Conservation (phyloP, 2,329 filamentous ascomycete species). For the Leptodontidium sp. region DNA sequence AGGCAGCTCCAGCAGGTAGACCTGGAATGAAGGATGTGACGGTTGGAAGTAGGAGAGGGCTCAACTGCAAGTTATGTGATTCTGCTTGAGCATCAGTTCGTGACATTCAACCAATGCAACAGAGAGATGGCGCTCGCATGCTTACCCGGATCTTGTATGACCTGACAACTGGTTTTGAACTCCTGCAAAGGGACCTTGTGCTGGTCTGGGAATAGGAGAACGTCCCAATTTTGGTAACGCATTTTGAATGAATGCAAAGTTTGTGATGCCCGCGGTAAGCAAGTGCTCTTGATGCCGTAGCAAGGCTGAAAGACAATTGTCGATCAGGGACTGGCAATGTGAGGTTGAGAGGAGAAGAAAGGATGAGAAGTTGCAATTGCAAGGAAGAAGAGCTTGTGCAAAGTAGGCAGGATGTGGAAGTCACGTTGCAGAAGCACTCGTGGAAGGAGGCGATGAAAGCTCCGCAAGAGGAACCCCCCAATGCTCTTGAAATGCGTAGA, state of each 20-base stretch:
- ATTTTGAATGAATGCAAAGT: constrained; percentile 54
- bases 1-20: constrained; percentile 63
- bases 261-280: constrained; percentile 2
- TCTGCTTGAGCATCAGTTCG: constrained; percentile 23
- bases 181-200: constrained; percentile 79
- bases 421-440: not conserved
- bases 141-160: constrained; percentile 60
- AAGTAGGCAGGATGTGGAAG: not conserved
- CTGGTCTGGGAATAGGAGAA: constrained; percentile 76
- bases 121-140: not conserved
- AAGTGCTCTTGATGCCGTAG: constrained; percentile 20
- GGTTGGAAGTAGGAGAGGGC: constrained; percentile 59
- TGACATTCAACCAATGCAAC: not conserved
- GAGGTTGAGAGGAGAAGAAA: constrained; percentile 12
- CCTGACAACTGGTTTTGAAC: constrained; percentile 81
- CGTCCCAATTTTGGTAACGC: constrained; percentile 88
- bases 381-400: not conserved
- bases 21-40: constrained; percentile 78
- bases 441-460: not conserved
- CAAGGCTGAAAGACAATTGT: constrained; percentile 19
- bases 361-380: constrained; percentile 2
- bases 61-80: constrained; percentile 32
- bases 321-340: not conserved
- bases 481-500: not conserved
- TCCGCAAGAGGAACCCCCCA: not conserved